phyloP scores from a whole-genome alignment of 1,139 yeast species.

The Tardiomyces blankii region DNA sequence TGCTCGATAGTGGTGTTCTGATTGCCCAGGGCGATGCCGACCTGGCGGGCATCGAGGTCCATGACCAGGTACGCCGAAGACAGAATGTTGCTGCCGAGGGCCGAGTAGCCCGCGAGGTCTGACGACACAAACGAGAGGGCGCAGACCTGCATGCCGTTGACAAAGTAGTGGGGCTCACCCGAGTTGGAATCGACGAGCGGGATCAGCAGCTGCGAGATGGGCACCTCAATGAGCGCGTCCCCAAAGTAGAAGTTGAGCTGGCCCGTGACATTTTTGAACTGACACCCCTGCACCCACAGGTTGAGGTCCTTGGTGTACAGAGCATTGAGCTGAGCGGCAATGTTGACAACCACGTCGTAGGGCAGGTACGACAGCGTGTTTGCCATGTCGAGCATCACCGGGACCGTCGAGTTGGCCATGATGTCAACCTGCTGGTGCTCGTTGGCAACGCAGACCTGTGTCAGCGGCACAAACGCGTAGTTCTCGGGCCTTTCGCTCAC shows the following conservation, averaged over 20 bases:
- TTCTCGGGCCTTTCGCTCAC: slow-evolving; percentile 20
- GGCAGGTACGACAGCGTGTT: slow-evolving; percentile 48
- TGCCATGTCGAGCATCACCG: slow-evolving; percentile 56
- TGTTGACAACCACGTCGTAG: slow-evolving; percentile 42
- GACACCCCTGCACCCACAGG: slow-evolving; percentile 62
- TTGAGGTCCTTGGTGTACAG: slow-evolving; percentile 39
- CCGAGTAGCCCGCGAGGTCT: slow-evolving; percentile 38
- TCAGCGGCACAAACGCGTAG: slow-evolving; percentile 47
- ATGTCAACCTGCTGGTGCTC: slow-evolving; percentile 28
- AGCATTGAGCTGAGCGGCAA: slow-evolving; percentile 71
- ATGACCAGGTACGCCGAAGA: slow-evolving; percentile 50
- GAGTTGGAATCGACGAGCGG: slow-evolving; percentile 25
- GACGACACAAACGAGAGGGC: slow-evolving; percentile 44
- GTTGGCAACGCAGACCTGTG: slow-evolving; percentile 39
- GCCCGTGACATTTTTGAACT: slow-evolving; percentile 40
- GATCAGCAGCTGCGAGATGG: slow-evolving; percentile 40
- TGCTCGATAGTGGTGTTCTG: slow-evolving; percentile 3
- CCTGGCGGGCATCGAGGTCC: slow-evolving; percentile 46
- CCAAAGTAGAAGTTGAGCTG: slow-evolving; percentile 45
- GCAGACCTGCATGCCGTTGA: slow-evolving; percentile 46
- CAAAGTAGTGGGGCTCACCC: slow-evolving; percentile 33
- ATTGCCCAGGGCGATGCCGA: slow-evolving; percentile 46
- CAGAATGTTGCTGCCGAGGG: slow-evolving; percentile 55
- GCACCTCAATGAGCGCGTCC: slow-evolving; percentile 40
- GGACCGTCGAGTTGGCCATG: slow-evolving; percentile 24